Base-by-base conservation (phyloP, 179 eudicot genomes). In the Monotropa hypopitys region DNA sequence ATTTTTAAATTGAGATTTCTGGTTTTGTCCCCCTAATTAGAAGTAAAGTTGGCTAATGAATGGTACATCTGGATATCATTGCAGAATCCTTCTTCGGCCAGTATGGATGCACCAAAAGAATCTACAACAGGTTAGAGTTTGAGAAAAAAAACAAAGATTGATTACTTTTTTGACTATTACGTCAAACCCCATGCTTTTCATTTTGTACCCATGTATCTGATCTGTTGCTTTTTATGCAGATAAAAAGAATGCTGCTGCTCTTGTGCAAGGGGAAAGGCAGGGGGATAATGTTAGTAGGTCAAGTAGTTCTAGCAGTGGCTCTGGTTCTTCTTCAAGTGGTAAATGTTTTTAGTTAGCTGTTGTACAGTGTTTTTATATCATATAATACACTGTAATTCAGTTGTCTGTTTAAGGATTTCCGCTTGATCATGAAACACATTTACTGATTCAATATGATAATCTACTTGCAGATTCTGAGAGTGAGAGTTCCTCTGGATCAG, bases 271-370 rank as follows among this genome's bases (percentile, higher is more conserved):
- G 18, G 85, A 82, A 62, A 82, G 50, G 56, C 73, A 73, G 67
- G 81, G 57, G 4, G 78, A 83, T 40, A 77, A 83, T 61, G 78
- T 32, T 32, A 82, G 83, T 68, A 70, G 84, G 74, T 80, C 87
- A 15, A 86, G 88, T 76, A 86, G 86, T 81, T 85, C 90, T 49
- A 85, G 87, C 76, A 86, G 87, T 70, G 88, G 81, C 74, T 82
- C 90, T 40, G 88, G 85, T 68, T 84, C 90, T 63, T 79, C 87
- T 69, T 88, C 90, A 67, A 84, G 88, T 59, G 90, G 88, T 87
- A 84, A 73, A 13, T 57, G 21, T 20, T 69, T 30, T 78, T 66
- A 85, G 40, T 40, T 40, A 0, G 30, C 74, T 28, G 0, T 49
- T 32, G 32, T 50, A 30, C 12, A 9, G 53, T 32, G 3, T 49